Evolutionary conservation across 2,329 filamentous ascomycete species (phyloP), one percentile per base, ranked within the genome.

Genomic region (Botrytis fabae): DNA sequence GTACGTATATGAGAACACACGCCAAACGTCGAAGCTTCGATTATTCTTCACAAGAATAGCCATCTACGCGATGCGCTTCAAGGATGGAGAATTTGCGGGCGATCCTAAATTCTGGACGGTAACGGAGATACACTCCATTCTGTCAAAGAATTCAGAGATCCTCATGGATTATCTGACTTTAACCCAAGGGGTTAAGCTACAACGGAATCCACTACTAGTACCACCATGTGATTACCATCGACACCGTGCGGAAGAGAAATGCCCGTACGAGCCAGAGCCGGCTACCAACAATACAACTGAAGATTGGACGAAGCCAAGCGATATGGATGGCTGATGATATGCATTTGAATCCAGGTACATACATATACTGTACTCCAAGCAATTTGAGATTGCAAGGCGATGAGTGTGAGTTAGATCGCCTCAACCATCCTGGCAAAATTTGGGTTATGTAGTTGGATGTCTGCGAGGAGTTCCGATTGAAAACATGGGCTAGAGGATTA

Each of bases 341-440:
- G 1, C 0, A 25, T 12, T 7, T 25, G 3, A 4, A 40, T 9
- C 12, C 9, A 38, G 35, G 1, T 20, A 12, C n/a, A 1, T 20
- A 12, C n/a, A 25, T 1, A 35, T 22, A 25, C 28, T 8, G 0
- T 18, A 1, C 32, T 18, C 1, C 12, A 38, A 22, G 3, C 16
- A 65, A 14, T 0, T 25, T 6, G 12, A 4, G 12, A 9, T 8
- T 38, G 8, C 22, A 18, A 38, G 18, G 3, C 1, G n/a, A n/a
- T 5, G 22, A 16, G 18, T 20, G 12, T 18, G 2, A 5, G 8
- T 16, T 12, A 9, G 32, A 4, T 6, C 2, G 46, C 16, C 2
- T 9, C 2, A 4, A 28, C 42, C 3, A 32, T 32, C 0, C 9
- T 22, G 16, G 20, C 28, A 14, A 42, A 12, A 42, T 18, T 63